Percentiles rank a stretch among this genome's conserved stretches.
Conservation (phyloP, 2,329 filamentous ascomycete genomes). For the Coniella lustricola region DNA sequence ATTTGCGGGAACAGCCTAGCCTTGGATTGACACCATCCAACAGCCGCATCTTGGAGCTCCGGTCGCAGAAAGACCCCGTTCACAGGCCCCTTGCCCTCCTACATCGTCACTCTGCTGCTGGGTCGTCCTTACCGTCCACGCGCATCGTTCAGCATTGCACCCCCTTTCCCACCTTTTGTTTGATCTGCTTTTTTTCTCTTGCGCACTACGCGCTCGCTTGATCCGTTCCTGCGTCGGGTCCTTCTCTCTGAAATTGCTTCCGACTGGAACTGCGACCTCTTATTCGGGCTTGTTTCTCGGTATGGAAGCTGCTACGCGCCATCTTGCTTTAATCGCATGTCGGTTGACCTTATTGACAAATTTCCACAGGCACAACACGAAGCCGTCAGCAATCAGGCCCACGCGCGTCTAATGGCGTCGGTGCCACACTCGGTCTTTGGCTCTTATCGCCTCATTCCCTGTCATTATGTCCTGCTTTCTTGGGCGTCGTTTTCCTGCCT, state of each 20-base stretch:
- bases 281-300: conserved; percentile 11
- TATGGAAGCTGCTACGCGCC: conserved; percentile 9
- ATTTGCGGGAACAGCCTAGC: conserved; percentile 8
- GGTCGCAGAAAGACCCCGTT: conserved; percentile 7
- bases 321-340: conserved; percentile 6
- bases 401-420: conserved; percentile 11
- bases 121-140: not conserved
- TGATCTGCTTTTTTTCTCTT: too few relatives aligned
- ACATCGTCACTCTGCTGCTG: not conserved
- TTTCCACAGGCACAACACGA: conserved; percentile 14
- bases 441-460: conserved; percentile 7
- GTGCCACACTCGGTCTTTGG: conserved; percentile 14
- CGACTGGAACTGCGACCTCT: not conserved
- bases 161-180: conserved; percentile 1
- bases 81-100: not conserved
- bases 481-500: too few relatives aligned
- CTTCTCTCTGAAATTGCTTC: conserved; percentile 9
- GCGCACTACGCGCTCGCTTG: conserved; percentile 6
- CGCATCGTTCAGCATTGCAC: conserved; percentile 2
- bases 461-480: conserved; percentile 1
- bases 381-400: not conserved
- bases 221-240: not conserved
- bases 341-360: conserved; percentile 9
- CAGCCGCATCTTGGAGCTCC: conserved; percentile 8
- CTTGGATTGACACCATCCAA: conserved; percentile 2